A percentile compares a stretch with the other conserved stretches of the same genome.
Conservation (phyloP, 2,329 filamentous ascomycete genomes). For the Tothia fuscella region DNA sequence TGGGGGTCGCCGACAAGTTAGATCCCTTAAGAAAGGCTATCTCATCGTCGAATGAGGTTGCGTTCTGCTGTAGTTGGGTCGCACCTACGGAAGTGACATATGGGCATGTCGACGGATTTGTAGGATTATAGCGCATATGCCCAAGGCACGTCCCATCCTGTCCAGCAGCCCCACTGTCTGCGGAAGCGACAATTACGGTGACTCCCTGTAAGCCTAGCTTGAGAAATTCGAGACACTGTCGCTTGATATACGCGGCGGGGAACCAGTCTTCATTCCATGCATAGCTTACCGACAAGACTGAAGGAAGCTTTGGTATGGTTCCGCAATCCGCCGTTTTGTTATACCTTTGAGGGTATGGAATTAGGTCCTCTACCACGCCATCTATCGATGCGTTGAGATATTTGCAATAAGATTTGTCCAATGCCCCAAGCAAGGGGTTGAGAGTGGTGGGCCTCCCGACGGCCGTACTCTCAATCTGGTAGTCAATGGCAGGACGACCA, state of each 20-base stretch:
- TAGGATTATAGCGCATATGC: neutral
- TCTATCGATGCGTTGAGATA: too few relatives aligned
- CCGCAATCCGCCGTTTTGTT: too few relatives aligned
- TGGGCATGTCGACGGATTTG: neutral
- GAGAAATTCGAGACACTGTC: conserved; percentile 31
- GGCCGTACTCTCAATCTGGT: too few relatives aligned
- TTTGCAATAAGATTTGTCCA: too few relatives aligned
- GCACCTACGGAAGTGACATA: neutral
- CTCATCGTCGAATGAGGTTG: neutral
- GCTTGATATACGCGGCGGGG: neutral
- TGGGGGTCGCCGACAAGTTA: neutral
- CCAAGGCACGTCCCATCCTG: conserved; percentile 8
- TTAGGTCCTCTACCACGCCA: too few relatives aligned
- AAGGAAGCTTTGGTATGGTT: too few relatives aligned
- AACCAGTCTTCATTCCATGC: neutral
- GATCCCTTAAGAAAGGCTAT: too few relatives aligned
- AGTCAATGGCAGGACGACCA: too few relatives aligned
- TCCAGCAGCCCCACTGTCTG: conserved; percentile 34
- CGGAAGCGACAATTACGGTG: conserved; percentile 36
- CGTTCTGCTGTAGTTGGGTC: neutral
- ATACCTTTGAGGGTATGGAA: too few relatives aligned
- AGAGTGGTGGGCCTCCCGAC: too few relatives aligned
- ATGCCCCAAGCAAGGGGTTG: too few relatives aligned
- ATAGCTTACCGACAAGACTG: conserved; percentile 2
- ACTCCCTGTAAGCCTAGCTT: conserved; percentile 41